Evolutionary conservation across 2,329 filamentous ascomycete genomes (phyloP).

Genomic region (Scedosporium dehoogii): DNA sequence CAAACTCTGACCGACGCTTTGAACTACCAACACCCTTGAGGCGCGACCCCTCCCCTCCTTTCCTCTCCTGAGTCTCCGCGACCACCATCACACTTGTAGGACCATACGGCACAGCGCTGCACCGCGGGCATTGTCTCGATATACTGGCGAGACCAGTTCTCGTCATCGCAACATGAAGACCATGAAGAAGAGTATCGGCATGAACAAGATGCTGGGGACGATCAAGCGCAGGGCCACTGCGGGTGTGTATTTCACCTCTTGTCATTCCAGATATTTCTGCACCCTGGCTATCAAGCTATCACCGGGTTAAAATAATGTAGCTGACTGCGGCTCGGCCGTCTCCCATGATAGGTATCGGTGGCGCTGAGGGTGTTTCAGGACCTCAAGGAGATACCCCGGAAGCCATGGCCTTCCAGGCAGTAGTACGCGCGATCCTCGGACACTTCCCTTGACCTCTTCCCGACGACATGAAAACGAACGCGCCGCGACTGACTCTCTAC

Average conservation of each 20-base stretch:
- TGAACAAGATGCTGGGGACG: constrained; percentile 47
- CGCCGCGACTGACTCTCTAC: too few relatives aligned
- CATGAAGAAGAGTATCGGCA: constrained; percentile 45
- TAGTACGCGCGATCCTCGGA: background rate
- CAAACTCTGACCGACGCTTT: too few relatives aligned
- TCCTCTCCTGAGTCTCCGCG: too few relatives aligned
- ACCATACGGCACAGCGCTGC: too few relatives aligned
- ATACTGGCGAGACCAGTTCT: background rate
- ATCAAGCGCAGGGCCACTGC: constrained; percentile 36
- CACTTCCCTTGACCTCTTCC: background rate
- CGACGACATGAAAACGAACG: background rate
- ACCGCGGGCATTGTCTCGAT: too few relatives aligned
- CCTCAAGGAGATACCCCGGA: background rate
- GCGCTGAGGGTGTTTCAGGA: background rate
- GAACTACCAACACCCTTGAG: too few relatives aligned
- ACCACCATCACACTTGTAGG: too few relatives aligned
- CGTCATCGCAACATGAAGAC: constrained; percentile 24
- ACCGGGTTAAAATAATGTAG: background rate
- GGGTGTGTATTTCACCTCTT: constrained; percentile 11
- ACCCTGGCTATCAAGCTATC: constrained; percentile 7
- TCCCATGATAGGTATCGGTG: background rate
- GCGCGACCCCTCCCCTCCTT: too few relatives aligned
- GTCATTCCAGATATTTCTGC: too few relatives aligned
- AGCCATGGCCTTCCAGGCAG: background rate
- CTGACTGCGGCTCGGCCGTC: too few relatives aligned